Evolutionary conservation across 495 filamentous ascomycete species (phyloP).

Genomic region (Amniculicola lignicola): DNA sequence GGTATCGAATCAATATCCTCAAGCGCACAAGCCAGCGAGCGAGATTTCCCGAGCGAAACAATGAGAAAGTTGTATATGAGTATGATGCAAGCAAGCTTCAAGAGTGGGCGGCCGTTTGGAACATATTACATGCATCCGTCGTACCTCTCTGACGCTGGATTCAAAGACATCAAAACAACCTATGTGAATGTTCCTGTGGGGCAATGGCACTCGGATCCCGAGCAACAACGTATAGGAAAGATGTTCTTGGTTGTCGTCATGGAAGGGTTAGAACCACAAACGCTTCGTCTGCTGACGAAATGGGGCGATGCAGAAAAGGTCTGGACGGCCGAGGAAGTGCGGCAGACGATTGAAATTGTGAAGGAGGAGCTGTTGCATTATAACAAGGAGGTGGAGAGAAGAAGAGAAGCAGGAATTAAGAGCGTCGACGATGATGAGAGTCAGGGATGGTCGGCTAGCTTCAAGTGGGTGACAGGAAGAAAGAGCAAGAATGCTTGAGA

Average conservation of each 20-base stretch:
- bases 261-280: slow-evolving; percentile 62
- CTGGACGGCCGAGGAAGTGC: slow-evolving; percentile 27
- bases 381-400: not conserved
- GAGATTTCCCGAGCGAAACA: not conserved
- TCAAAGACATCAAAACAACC: slow-evolving; percentile 56
- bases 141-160: slow-evolving; percentile 55
- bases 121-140: slow-evolving; percentile 53
- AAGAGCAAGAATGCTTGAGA: slow-evolving; percentile 23
- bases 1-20: not conserved
- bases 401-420: no score
- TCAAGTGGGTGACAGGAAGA: slow-evolving; percentile 31
- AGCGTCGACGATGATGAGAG: slow-evolving; percentile 1
- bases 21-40: not conserved
- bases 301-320: slow-evolving; percentile 13
- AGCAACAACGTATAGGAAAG: slow-evolving; percentile 58
- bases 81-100: slow-evolving; percentile 41
- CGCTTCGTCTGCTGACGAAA: slow-evolving; percentile 58
- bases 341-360: slow-evolving; percentile 9
- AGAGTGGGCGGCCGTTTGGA: slow-evolving; percentile 50
- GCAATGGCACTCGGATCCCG: slow-evolving; percentile 46
- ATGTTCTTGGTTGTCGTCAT: slow-evolving; percentile 63
- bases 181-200: slow-evolving; percentile 61
- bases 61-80: slow-evolving; percentile 14
- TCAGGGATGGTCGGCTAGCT: slow-evolving; percentile 30
- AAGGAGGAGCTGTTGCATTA: slow-evolving; percentile 26